Evolutionary conservation across 192 early-diverging fungal genomes (phyloP).

Genomic region (Entomortierella lignicola): DNA sequence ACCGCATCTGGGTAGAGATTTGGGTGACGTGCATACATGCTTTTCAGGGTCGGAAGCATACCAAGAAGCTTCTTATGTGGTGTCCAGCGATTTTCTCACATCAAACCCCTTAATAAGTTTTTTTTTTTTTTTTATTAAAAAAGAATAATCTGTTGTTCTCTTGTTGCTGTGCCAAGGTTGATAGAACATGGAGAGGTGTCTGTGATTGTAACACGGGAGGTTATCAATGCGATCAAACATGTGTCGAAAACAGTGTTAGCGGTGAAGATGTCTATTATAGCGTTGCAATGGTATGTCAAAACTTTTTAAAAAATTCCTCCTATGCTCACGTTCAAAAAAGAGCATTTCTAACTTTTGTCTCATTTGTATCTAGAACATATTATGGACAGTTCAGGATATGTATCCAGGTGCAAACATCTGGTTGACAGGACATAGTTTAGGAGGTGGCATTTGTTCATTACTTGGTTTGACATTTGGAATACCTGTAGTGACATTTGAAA

Average conservation of each 20-base stretch:
- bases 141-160: conserved; percentile 96
- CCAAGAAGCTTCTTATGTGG: too few relatives aligned
- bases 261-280: conserved; percentile 70
- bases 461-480: conserved; percentile 88
- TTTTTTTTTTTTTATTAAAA: background rate
- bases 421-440: conserved; percentile 88
- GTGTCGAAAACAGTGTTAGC: conserved; percentile 67
- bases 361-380: conserved; percentile 64
- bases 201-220: conserved; percentile 84
- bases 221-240: conserved; percentile 68
- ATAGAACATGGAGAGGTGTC: conserved; percentile 84
- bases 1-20: too few relatives aligned
- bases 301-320: background rate
- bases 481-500: conserved; percentile 87
- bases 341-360: conserved; percentile 5
- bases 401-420: conserved; percentile 82
- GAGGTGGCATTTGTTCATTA: conserved; percentile 66
- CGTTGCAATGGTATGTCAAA: conserved; percentile 52
- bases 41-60: too few relatives aligned
- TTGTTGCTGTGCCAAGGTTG: conserved; percentile 96
- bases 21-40: too few relatives aligned
- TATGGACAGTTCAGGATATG: conserved; percentile 68
- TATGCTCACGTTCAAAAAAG: too few relatives aligned
- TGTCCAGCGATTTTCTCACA: too few relatives aligned
- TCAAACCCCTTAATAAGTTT: too few relatives aligned